phyloP scores from a whole-genome alignment of 1,139 yeast genomes.

The Debaryomyces nepalensis region DNA sequence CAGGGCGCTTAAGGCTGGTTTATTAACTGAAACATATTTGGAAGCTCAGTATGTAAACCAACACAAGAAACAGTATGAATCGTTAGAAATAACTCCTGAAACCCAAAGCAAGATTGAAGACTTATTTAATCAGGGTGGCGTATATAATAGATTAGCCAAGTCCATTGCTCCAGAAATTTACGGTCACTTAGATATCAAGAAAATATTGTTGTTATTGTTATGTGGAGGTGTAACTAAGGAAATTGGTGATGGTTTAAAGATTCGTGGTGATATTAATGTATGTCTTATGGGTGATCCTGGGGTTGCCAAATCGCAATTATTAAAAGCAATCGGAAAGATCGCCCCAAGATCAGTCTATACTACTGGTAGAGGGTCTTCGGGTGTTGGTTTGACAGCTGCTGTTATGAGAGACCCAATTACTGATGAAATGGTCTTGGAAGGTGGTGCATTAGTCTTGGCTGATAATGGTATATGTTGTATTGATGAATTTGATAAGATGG shows the following conservation, averaged over 20 bases:
- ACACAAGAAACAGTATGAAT: conserved; percentile 86
- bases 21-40: conserved; percentile 89
- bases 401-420: conserved; percentile 99
- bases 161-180: conserved; percentile 98
- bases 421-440: conserved; percentile 97
- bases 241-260: conserved; percentile 94
- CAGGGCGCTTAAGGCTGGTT: conserved; percentile 88
- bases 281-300: conserved; percentile 99
- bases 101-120: conserved; percentile 58
- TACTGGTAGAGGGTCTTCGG: conserved; percentile 98
- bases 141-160: conserved; percentile 78
- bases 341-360: conserved; percentile 98
- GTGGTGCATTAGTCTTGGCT: conserved; percentile 96
- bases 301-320: conserved; percentile 96
- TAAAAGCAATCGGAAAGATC: conserved; percentile 88
- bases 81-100: conserved; percentile 60
- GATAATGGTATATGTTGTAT: conserved; percentile 99
- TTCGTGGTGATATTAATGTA: conserved; percentile 96
- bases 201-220: conserved; percentile 78
- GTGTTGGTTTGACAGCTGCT: conserved; percentile 98
- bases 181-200: conserved; percentile 93
- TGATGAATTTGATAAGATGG: conserved; percentile 99
- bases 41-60: conserved; percentile 87
- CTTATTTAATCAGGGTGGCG: conserved; percentile 61
- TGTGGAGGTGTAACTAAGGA: conserved; percentile 97